These are phyloP conservation scores for Hyaloperonospora arabidopsidis DNA, from an alignment of 352 stramenopile species.

Conservation along the genomic window DNA sequence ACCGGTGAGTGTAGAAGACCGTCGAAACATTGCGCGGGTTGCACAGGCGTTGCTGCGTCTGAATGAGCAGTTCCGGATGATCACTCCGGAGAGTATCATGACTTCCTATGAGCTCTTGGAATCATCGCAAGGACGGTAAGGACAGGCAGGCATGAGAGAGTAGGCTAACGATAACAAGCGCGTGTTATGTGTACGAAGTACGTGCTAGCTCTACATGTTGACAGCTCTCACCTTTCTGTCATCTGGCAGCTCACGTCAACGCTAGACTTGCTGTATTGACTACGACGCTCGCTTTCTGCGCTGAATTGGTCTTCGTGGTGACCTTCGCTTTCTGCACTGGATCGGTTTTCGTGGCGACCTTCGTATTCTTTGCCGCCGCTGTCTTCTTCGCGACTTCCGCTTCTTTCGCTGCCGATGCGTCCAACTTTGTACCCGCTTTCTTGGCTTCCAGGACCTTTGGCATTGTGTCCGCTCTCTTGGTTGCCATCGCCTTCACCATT, in stretches of 20 bases:
- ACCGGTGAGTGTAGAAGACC: slow-evolving; percentile 66
- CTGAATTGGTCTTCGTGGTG: neutral
- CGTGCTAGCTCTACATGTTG: too few relatives aligned
- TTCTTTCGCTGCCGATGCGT: neutral
- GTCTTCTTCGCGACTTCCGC: neutral
- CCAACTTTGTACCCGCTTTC: neutral
- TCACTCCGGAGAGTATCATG: slow-evolving; percentile 90
- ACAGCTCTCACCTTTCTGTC: too few relatives aligned
- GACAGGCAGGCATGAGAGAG: slow-evolving; percentile 5
- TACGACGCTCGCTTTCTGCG: neutral
- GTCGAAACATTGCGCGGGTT: slow-evolving; percentile 79
- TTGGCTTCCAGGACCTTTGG: neutral
- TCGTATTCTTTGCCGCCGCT: neutral
- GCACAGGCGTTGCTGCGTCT: slow-evolving; percentile 85
- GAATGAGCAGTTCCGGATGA: slow-evolving; percentile 82
- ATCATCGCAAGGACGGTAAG: slow-evolving; percentile 16
- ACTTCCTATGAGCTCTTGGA: slow-evolving; percentile 64
- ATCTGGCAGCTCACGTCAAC: too few relatives aligned
- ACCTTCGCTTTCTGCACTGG: neutral
- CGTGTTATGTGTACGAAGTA: too few relatives aligned
- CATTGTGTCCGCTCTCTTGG: neutral
- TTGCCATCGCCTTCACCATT: neutral
- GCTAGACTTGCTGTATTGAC: neutral
- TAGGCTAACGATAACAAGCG: too few relatives aligned
- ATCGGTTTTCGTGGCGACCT: neutral